phyloP scores from a whole-genome alignment of 179 eudicot species.

The Amaranthus tricolor region DNA sequence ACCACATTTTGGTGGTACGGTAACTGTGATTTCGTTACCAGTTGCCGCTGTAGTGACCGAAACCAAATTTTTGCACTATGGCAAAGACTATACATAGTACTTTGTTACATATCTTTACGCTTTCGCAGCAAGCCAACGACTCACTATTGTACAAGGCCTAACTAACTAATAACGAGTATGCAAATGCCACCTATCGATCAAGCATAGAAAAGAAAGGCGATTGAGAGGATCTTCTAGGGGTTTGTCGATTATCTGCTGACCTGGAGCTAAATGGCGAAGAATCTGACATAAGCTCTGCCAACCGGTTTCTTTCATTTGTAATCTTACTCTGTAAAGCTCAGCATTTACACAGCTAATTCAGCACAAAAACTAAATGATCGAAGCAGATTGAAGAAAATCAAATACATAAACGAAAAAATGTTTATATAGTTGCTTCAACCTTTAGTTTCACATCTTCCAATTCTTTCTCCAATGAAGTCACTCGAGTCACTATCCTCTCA shows the following conservation, averaged over 20 bases:
- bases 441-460: conserved; percentile 52
- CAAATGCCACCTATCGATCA: conserved; percentile 31
- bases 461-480: conserved; percentile 57
- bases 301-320: conserved; percentile 44
- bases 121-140: conserved; percentile 17
- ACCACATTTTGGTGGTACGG: no score
- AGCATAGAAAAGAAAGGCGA: conserved; percentile 35
- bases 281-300: conserved; percentile 51
- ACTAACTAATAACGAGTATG: no score
- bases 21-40: no score
- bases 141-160: conserved; percentile 13
- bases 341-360: background rate
- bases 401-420: no score
- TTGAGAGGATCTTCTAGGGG: conserved; percentile 33
- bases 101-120: conserved; percentile 4
- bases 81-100: no score
- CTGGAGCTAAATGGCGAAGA: conserved; percentile 46
- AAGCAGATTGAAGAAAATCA: background rate
- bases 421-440: conserved; percentile 32
- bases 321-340: conserved; percentile 43
- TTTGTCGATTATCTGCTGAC: conserved; percentile 45
- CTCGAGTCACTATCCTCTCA: conserved; percentile 40
- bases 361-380: background rate
- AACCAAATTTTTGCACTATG: no score
- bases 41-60: no score